A percentile compares a stretch with the other conserved stretches of the same genome.
phyloP scores from a whole-genome alignment of 1,284 basidiomycete genomes.

The Peniophora sp. region DNA sequence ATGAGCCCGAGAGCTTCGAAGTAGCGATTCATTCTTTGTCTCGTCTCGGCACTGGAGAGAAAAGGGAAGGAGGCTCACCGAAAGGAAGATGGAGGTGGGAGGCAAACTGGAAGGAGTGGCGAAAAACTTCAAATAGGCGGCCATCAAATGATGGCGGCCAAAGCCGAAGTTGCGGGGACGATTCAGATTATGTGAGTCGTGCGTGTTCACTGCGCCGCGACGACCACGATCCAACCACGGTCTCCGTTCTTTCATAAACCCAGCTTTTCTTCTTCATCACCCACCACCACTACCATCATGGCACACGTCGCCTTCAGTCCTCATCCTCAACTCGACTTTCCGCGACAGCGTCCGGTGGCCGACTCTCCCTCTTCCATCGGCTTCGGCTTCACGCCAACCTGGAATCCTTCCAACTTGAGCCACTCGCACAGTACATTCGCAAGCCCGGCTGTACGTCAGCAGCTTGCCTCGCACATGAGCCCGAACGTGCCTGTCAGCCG shows the following conservation, averaged over 20 bases:
- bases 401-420: constrained; percentile 28
- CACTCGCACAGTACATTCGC: constrained; percentile 22
- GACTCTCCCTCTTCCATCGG: constrained; percentile 60
- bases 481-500: constrained; percentile 7
- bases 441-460: constrained; percentile 29
- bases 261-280: constrained; percentile 17
- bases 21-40: constrained; percentile 78
- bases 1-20: constrained; percentile 63
- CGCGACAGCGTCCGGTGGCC: constrained; percentile 45
- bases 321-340: constrained; percentile 55
- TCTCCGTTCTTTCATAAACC: too few relatives aligned
- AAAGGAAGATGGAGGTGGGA: constrained; percentile 9
- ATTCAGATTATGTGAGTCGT: constrained; percentile 23
- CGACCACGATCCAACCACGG: constrained; percentile 16
- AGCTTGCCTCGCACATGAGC: constrained; percentile 28
- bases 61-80: constrained; percentile 23
- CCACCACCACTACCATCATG: constrained; percentile 32
- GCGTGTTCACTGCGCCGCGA: constrained; percentile 9
- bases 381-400: constrained; percentile 60
- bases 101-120: constrained; percentile 1
- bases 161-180: too few relatives aligned
- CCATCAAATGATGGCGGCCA: constrained; percentile 16
- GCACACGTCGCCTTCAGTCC: constrained; percentile 51
- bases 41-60: constrained; percentile 33
- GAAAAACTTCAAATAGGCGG: too few relatives aligned